A percentile compares a stretch with the other conserved stretches of the same genome.
These are phyloP conservation scores for Termitomyces sp. DNA, from an alignment of 768 basidiomycete species.

Conservation along the genomic window DNA sequence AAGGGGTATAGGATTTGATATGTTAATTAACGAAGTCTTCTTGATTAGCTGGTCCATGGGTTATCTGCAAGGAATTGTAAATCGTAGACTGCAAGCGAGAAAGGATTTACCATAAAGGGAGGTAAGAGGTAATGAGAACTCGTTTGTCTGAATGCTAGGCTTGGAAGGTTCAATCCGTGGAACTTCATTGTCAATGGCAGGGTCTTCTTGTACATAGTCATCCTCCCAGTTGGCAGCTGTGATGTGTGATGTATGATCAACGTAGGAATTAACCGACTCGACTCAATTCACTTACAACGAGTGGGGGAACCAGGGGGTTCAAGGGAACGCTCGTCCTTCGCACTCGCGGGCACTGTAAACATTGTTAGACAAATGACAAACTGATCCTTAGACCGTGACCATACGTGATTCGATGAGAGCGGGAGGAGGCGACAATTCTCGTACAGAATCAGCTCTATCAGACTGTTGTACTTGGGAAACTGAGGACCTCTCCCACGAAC, in stretches of 20 bases:
- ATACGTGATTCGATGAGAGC: neutral
- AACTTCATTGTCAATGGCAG: neutral
- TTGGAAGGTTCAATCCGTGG: neutral
- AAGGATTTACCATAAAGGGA: neutral
- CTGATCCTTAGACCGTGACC: neutral
- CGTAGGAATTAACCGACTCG: neutral
- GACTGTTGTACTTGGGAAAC: neutral
- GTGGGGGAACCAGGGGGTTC: neutral
- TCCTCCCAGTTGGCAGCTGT: conserved; percentile 1
- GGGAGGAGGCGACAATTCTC: neutral
- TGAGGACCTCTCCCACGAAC: neutral
- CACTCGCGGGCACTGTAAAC: neutral
- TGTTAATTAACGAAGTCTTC: neutral
- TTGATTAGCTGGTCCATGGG: neutral
- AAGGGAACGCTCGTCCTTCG: neutral
- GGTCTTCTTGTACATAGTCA: neutral
- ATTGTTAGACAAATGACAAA: neutral
- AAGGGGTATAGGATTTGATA: neutral
- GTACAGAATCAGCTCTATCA: neutral
- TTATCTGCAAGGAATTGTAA: neutral
- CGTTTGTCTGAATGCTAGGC: neutral
- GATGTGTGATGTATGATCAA: neutral
- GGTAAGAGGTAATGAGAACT: neutral
- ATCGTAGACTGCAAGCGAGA: neutral
- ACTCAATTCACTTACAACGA: neutral